Percentiles rank a stretch among this genome's conserved stretches.
Conservation (phyloP, 257 asterid species). For the Nicotiana attenuata region DNA sequence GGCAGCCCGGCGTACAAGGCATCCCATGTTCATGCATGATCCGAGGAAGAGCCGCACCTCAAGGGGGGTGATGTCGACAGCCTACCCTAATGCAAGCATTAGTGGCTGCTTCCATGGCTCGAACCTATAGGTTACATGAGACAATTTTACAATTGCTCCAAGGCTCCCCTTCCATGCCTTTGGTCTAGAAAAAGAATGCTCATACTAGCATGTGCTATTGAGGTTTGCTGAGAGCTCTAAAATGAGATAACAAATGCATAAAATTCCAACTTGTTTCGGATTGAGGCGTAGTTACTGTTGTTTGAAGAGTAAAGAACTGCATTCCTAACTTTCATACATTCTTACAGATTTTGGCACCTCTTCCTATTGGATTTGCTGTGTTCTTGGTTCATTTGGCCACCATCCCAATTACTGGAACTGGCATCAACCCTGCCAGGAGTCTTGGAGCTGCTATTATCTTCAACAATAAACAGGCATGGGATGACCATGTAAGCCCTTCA, state of each 20-base stretch:
- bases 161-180: too few relatives aligned
- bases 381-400: conserved; percentile 51
- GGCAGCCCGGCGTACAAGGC: too few relatives aligned
- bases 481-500: conserved; percentile 38
- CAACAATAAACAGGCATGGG: conserved; percentile 39
- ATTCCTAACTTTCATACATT: neutral
- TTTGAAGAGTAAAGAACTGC: neutral
- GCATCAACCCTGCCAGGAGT: conserved; percentile 50
- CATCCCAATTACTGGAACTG: conserved; percentile 49
- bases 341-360: conserved; percentile 47
- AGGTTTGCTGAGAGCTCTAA: too few relatives aligned
- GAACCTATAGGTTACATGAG: too few relatives aligned
- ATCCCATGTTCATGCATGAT: too few relatives aligned
- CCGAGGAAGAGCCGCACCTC: too few relatives aligned
- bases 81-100: too few relatives aligned
- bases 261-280: neutral
- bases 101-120: too few relatives aligned
- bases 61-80: too few relatives aligned
- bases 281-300: neutral
- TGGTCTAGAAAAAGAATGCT: neutral
- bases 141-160: too few relatives aligned
- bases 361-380: conserved; percentile 47
- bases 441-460: conserved; percentile 51
- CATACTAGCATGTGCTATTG: neutral
- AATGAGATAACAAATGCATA: neutral